Evolutionary conservation across 2,329 filamentous ascomycete genomes (phyloP).

Genomic region (Chaetomium globosum): DNA sequence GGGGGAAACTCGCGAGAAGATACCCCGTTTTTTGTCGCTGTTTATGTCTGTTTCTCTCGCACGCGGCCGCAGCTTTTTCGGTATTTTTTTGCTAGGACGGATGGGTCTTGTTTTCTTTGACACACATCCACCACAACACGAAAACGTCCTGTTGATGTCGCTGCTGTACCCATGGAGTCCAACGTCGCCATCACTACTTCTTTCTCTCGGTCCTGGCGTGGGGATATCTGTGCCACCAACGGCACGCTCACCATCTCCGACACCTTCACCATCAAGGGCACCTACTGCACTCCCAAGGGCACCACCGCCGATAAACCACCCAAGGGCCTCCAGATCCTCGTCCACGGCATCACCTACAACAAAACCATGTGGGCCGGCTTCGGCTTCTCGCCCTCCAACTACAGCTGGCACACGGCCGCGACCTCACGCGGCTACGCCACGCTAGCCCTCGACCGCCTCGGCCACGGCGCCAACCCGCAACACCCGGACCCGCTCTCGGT

Average conservation of each 20-base stretch:
- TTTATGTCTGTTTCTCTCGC: slow-evolving; percentile 6
- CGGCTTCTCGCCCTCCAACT: slow-evolving; percentile 21
- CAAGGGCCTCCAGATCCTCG: slow-evolving; percentile 25
- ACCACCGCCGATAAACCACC: background rate
- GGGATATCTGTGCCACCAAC: slow-evolving; percentile 17
- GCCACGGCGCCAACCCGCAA: slow-evolving; percentile 26
- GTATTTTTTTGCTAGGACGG: background rate
- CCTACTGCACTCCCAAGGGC: slow-evolving; percentile 25
- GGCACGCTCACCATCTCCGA: slow-evolving; percentile 21
- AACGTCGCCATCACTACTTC: slow-evolving; percentile 15
- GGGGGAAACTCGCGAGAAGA: slow-evolving; percentile 4
- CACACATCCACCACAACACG: background rate
- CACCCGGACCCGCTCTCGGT: slow-evolving; percentile 25
- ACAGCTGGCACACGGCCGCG: slow-evolving; percentile 29
- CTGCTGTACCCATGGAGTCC: background rate
- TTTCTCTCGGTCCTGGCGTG: slow-evolving; percentile 19
- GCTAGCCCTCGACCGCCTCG: slow-evolving; percentile 30
- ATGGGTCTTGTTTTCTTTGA: background rate
- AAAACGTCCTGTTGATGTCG: no score
- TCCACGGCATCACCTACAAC: slow-evolving; percentile 32
- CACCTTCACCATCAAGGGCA: slow-evolving; percentile 28
- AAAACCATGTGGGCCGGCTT: slow-evolving; percentile 28
- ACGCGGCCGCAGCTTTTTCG: slow-evolving; percentile 3
- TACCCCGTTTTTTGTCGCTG: slow-evolving; percentile 15
- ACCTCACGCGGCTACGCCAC: slow-evolving; percentile 28